A percentile compares a stretch with the other conserved stretches of the same genome.
phyloP scores from a whole-genome alignment of 2,329 filamentous ascomycete genomes.

The Arthrobotrys sphaeroides region DNA sequence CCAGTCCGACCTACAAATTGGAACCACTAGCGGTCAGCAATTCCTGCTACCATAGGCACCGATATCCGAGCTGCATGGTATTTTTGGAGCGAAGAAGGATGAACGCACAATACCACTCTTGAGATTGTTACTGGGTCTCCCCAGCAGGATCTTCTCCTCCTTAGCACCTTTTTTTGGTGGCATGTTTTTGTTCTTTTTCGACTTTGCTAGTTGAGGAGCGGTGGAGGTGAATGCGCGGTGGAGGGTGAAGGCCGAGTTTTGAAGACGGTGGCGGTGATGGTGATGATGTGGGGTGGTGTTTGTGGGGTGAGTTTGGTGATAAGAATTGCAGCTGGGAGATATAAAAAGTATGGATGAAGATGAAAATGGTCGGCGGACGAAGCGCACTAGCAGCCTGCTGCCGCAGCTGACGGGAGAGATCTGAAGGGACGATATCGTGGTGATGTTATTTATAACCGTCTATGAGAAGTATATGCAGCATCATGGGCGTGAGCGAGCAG shows the following conservation, averaged over 20 bases:
- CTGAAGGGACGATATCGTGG: constrained; percentile 50
- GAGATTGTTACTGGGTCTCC: constrained; percentile 94
- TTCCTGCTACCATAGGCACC: neutral
- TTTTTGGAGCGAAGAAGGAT: no score
- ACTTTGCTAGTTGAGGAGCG: constrained; percentile 65
- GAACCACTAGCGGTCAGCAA: constrained; percentile 24
- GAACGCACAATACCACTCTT: constrained; percentile 95
- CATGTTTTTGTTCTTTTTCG: constrained; percentile 72
- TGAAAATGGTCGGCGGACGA: constrained; percentile 56
- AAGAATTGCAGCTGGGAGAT: no score
- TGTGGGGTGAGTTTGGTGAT: no score
- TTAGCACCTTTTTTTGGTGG: constrained; percentile 90
- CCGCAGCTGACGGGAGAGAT: constrained; percentile 61
- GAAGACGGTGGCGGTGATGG: constrained; percentile 60
- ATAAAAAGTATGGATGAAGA: no score
- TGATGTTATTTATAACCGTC: no score
- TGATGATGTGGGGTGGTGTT: constrained; percentile 53
- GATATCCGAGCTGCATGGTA: no score
- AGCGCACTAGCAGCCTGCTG: constrained; percentile 62
- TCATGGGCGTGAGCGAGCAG: neutral
- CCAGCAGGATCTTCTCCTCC: constrained; percentile 96
- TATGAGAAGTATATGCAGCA: constrained; percentile 29
- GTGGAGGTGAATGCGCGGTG: constrained; percentile 42
- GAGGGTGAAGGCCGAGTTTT: constrained; percentile 54
- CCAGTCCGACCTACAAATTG: constrained; percentile 81